phyloP scores from a whole-genome alignment of 73 alveolate species.

The Paramecium pentaurelia region DNA sequence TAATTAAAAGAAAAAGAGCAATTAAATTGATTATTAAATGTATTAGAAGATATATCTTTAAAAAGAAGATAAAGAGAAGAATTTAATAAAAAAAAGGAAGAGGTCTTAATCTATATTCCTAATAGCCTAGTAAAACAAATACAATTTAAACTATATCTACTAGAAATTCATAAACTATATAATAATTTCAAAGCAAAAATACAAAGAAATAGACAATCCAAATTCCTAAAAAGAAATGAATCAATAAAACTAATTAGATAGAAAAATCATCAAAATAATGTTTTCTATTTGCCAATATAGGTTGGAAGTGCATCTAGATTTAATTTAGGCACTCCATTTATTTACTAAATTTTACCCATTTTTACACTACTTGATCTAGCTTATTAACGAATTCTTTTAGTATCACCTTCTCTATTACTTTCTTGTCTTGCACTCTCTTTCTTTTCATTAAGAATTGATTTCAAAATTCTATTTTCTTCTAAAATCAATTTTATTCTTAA shows the following conservation, averaged over 20 bases:
- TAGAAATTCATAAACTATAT: background rate
- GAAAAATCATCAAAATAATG: background rate
- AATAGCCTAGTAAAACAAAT: background rate
- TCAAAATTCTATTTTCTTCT: constrained; percentile 31
- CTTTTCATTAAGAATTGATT: constrained; percentile 8
- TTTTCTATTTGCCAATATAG: background rate
- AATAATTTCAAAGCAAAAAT: background rate
- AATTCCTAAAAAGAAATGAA: background rate
- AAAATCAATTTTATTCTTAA: constrained; percentile 22
- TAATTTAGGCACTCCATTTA: constrained; percentile 10
- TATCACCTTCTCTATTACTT: constrained; percentile 5
- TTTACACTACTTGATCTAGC: constrained; percentile 4
- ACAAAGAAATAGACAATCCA: background rate
- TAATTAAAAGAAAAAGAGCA: constrained; percentile 6
- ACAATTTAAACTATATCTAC: background rate
- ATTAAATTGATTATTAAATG: background rate
- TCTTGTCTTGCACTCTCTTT: background rate
- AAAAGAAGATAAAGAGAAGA: background rate
- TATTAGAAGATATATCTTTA: background rate
- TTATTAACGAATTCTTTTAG: background rate
- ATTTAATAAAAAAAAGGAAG: background rate
- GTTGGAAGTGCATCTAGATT: constrained; percentile 9
- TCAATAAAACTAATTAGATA: background rate
- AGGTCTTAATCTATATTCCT: background rate
- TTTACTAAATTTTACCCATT: background rate